Base-by-base conservation (phyloP, 768 basidiomycete species). In the Serendipita indica region DNA sequence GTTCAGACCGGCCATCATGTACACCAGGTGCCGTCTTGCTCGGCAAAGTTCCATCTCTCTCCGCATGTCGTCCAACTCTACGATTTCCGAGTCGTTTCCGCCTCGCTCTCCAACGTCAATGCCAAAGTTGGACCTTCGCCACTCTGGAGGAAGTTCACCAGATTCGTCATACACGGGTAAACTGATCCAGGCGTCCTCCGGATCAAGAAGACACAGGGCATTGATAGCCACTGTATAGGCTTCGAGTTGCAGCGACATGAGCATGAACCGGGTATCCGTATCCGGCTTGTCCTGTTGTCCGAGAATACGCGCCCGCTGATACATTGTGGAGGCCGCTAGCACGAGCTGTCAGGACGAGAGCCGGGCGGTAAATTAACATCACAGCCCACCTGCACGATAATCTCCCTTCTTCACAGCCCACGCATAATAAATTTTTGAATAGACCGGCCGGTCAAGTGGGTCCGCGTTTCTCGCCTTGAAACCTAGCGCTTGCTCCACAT, bases 401-500 rank as follows among this genome's bases (percentile, higher is more conserved):
- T 97, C 91, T 27, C 88, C 87, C 68, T 88, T 77, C 59, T 79
- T 77, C 64, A 85, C 79, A 68, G 91, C 85, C 91, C 91, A 98
- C 46, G 89, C 84, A 70, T 96, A 94, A n/a, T 98, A 72, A 58
- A 98, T 89, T 65, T 82, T 80, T 33, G 90, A 83, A 73, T 94
- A 98, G 66, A 81, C 83, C 0, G 93, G 93, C 34, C 77, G 79
- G 35, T 83, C 72, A 41, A 88, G 80, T 52, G 94, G 91, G 71
- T 99, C 89, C 16, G 84, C 84, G 68, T 97, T 94, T 61, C 93
- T 80, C 4, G 91, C 88, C 69, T 97, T 94, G 75, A 93, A 97
- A 18, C 86, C 79, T 39, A 99, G 74, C 14, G 85, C 82, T 39
- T 79, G 81, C 72, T 96, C 92, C 18, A 98, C 86, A 67, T 94